A percentile compares a stretch with the other conserved stretches of the same genome.
phyloP scores from a whole-genome alignment of 345 rosid genomes.

The Passiflora organensis region DNA sequence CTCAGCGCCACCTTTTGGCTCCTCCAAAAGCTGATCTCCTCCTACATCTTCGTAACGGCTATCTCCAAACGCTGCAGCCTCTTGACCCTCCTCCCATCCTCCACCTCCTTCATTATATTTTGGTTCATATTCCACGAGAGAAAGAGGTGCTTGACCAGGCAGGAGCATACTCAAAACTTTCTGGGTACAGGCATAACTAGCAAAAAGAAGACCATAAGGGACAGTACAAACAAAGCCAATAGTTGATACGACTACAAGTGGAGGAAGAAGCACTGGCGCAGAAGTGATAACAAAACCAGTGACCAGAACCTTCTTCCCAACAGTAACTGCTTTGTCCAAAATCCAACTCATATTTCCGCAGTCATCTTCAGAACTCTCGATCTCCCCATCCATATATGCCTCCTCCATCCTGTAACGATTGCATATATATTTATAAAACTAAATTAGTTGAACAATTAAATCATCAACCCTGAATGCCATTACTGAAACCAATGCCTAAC shows the following conservation, averaged over 20 bases:
- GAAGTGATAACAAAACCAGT: constrained; percentile 46
- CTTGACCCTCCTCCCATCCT: constrained; percentile 14
- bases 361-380: constrained; percentile 21
- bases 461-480: no score
- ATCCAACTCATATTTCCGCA: constrained; percentile 41
- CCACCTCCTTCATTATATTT: constrained; percentile 3
- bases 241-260: constrained; percentile 49
- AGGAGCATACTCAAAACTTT: constrained; percentile 66
- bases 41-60: no score
- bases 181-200: constrained; percentile 61
- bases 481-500: no score
- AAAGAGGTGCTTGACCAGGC: constrained; percentile 29
- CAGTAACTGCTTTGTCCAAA: constrained; percentile 35
- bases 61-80: constrained; percentile 5
- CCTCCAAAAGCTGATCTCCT: no score
- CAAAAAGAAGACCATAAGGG: constrained; percentile 60
- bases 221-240: constrained; percentile 52
- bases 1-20: no score
- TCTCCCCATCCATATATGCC: constrained; percentile 26
- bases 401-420: constrained; percentile 45
- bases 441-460: no score
- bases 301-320: constrained; percentile 58
- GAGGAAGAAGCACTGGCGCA: constrained; percentile 60
- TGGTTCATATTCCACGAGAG: constrained; percentile 2
- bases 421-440: no score